phyloP scores from a whole-genome alignment of 768 basidiomycete species.

The Tricholoma bakamatsutake region DNA sequence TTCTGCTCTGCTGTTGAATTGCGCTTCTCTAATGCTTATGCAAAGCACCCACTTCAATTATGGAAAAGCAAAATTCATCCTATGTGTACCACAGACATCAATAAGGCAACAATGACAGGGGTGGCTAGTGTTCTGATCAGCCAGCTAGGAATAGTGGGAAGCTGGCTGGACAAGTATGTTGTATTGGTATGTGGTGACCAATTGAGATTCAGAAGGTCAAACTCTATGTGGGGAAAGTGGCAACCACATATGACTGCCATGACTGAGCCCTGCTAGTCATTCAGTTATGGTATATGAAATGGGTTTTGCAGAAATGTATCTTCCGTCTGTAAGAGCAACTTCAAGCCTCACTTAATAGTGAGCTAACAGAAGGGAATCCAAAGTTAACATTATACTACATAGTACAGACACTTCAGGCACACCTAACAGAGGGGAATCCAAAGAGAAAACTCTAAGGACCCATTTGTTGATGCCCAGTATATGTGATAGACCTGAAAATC shows the following conservation, averaged over 20 bases:
- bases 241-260: conserved; percentile 1
- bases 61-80: conserved; percentile 8
- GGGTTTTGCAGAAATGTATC: conserved; percentile 12
- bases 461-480: too few species aligned
- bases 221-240: conserved; percentile 4
- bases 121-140: conserved; percentile 1
- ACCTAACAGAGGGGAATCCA: too few species aligned
- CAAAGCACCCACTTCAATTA: conserved; percentile 9
- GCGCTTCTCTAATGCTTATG: not conserved
- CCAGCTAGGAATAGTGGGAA: conserved; percentile 6
- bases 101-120: conserved; percentile 11
- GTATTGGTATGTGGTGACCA: conserved; percentile 16
- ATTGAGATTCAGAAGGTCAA: conserved; percentile 12
- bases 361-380: too few species aligned
- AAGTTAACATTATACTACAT: too few species aligned
- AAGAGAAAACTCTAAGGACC: too few species aligned
- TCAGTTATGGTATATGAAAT: conserved; percentile 16
- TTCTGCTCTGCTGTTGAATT: too few species aligned
- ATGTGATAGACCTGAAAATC: too few species aligned
- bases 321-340: too few species aligned
- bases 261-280: conserved; percentile 15
- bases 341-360: too few species aligned
- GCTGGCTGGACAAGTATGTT: conserved; percentile 2
- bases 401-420: too few species aligned
- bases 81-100: conserved; percentile 6